phyloP scores from a whole-genome alignment of 2,329 filamentous ascomycete genomes.

The Chaetomium globosum region DNA sequence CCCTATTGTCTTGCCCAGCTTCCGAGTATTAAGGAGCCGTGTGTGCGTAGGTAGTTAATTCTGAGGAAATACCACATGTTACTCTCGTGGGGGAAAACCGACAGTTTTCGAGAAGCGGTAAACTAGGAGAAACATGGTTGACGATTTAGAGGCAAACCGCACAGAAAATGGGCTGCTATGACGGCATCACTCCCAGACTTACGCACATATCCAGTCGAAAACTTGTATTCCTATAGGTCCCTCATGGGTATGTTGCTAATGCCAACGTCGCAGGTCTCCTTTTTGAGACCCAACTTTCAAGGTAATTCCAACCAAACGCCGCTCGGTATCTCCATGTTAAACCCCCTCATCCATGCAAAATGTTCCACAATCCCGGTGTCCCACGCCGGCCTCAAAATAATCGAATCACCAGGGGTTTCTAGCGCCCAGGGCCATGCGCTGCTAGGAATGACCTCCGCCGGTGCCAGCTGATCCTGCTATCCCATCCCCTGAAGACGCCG shows the following conservation, averaged over 20 bases:
- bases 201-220: background rate
- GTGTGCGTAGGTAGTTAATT: background rate
- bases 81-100: background rate
- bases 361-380: background rate
- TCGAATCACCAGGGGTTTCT: background rate
- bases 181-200: constrained; percentile 7
- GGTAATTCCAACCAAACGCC: constrained; percentile 20
- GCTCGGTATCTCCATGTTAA: background rate
- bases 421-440: background rate
- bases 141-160: background rate
- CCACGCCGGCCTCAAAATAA: background rate
- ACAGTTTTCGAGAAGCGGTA: background rate
- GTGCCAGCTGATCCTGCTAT: background rate
- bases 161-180: background rate
- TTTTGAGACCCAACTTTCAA: background rate
- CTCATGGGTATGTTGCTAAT: background rate
- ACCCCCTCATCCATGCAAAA: background rate
- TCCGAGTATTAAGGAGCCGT: background rate
- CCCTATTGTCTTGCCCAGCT: background rate
- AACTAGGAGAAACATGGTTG: background rate
- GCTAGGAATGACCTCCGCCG: background rate
- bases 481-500: background rate
- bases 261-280: background rate
- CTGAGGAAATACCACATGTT: background rate
- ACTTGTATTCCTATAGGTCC: constrained; percentile 4